Evolutionary conservation across 2,329 filamentous ascomycete genomes (phyloP), one percentile per base, ranked within the genome.

Genomic region (Mycosphaerelloides madeirae): DNA sequence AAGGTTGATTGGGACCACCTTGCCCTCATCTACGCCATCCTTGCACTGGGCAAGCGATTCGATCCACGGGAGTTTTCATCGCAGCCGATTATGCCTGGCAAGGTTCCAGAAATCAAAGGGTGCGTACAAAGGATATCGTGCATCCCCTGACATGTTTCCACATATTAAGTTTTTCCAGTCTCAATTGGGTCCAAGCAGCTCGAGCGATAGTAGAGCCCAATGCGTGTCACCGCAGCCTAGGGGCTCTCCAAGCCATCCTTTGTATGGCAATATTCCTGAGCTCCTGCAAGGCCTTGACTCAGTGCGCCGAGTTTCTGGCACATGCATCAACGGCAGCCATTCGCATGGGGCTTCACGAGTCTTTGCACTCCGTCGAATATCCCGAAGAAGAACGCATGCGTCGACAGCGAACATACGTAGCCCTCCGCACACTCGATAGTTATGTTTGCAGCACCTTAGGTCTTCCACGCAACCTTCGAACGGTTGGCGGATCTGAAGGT

Each of bases 291-390:
- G 46, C 49, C 3, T 41, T 38, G 13, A 34, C 41, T 13, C 32
- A 35, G 16, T 25, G 22, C 9, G 22, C 22, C 22, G 22, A 25
- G 22, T 9, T 25, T 25, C 22, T 25, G 22, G 42, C 33, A 6
- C 48, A 54, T 35, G 40, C 49, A n/a, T 48, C 51, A 2, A 49
- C 49, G 31, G 49, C 43, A 8, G 51, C 49, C 11, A 31, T 50
- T 8, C 43, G 51, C 2, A 39, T 54, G 42, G 51, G 51, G 13
- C 44, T 54, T 4, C 51, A 54, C 36, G 51, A 54, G 31, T 22
- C 34, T 5, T 33, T 46, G 2, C 29, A 39, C 11, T 42, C 42
- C 12, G 46, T 43, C 22, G 9, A 25, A 5, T 25, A 25, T 25
- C 16, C 49, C 2, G 33, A 43, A n/a, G 46, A 49, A 15, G 49